Base-by-base conservation (phyloP, 352 stramenopile species). In the Pythium guiyangense region DNA sequence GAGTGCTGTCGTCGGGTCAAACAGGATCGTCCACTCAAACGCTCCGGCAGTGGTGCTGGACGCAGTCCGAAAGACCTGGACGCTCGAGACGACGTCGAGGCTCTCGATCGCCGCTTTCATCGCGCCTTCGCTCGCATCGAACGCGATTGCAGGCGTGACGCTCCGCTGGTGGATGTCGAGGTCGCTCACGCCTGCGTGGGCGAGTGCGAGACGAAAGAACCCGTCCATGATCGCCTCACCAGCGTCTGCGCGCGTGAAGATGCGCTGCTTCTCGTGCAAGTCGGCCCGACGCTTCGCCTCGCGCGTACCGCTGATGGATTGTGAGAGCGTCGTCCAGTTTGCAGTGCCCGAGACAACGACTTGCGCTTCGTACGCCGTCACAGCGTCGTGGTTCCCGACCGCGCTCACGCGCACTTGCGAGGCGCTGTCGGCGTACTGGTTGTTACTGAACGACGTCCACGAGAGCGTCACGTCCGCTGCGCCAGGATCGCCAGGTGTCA, bases 101-200 rank as follows among this genome's bases (percentile, higher is more conserved):
- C 64, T 78, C 57, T 93, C 72, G 35, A 97, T 67, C 27, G 79
- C 83, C 6, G 62, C 43, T 59, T 93, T 88, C 54, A 96, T 63
- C 15, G 77, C 57, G 20, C 55, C 54, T 35, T 70, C 79, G 34
- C 66, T 86, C 34, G 87, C 86, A 62, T 90, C 83, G 56, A 92
- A 91, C 43, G 78, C 50, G 52, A 97, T 94, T 18, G 59, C 64
- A 15, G 71, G 66, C 27, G 82, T 89, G 34, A 86, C 54, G 1
- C 60, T 66, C 47, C 50, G 67, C 47, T 78, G 67, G n/a, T 74
- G 69, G 29, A 71, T 56, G 48, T 80, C 60, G 6, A 80, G 63
- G 3, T 42, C 31, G 53, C 66, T 80, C 37, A 62, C 52, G 18
- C 77, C 63, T 10, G 73, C 74, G 45, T 77, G 70, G 1, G 70